These are phyloP conservation scores for Seminavis robusta DNA, from an alignment of 108 stramenopile species.

Conservation along the genomic window DNA sequence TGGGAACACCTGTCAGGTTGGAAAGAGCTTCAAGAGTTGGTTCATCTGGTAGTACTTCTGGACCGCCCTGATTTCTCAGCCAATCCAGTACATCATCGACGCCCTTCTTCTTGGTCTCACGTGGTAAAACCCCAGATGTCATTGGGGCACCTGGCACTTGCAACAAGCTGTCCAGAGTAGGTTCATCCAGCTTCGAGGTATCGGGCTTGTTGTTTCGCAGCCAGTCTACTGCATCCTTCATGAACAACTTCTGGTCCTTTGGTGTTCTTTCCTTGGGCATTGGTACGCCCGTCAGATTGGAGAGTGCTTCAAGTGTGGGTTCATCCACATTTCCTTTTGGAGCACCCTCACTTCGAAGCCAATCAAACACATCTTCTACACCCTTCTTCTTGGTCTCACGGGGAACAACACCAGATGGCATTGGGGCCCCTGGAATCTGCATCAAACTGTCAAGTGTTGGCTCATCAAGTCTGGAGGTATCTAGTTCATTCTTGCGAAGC, in stretches of 20 bases:
- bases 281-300: neutral
- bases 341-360: constrained; percentile 13
- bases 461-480: too few species aligned
- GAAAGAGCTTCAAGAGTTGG: constrained; percentile 6
- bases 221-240: constrained; percentile 1
- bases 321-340: constrained; percentile 1
- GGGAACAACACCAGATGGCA: constrained; percentile 19
- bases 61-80: constrained; percentile 10
- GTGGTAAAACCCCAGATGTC: neutral
- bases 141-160: neutral
- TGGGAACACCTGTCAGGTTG: neutral
- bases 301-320: neutral
- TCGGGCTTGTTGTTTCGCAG: constrained; percentile 1
- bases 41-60: constrained; percentile 4
- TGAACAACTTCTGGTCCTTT: constrained; percentile 1
- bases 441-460: too few species aligned
- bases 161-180: neutral
- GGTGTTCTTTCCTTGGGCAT: neutral
- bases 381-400: neutral
- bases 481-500: too few species aligned
- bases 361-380: constrained; percentile 25
- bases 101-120: neutral
- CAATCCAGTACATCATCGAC: neutral
- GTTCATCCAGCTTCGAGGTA: constrained; percentile 9
- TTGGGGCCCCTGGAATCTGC: neutral